Evolutionary conservation across 1,284 basidiomycete genomes (phyloP).

Genomic region (Xanthoconium separans): DNA sequence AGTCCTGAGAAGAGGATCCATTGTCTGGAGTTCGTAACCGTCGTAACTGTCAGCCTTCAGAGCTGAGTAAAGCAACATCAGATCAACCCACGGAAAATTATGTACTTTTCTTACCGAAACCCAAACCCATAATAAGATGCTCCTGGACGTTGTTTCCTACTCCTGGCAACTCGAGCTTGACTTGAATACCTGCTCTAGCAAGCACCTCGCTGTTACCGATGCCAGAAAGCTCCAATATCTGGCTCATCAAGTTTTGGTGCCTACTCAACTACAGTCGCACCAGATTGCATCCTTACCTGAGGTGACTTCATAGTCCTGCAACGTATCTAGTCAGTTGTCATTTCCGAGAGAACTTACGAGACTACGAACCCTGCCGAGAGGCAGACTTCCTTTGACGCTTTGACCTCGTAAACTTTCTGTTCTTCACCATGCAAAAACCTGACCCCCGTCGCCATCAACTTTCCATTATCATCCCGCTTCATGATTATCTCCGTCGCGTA

Average conservation of each 20-base stretch:
- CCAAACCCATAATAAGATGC: background rate
- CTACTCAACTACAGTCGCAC: background rate
- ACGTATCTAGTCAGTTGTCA: background rate
- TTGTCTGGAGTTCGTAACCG: background rate
- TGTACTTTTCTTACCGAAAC: background rate
- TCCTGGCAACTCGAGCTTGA: background rate
- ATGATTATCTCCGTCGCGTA: constrained; percentile 1
- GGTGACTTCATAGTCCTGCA: background rate
- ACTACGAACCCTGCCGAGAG: constrained; percentile 1
- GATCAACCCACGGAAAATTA: background rate
- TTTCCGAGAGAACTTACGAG: background rate
- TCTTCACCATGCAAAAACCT: background rate
- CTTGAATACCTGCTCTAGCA: background rate
- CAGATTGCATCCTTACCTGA: background rate
- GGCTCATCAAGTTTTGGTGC: background rate
- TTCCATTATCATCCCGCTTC: background rate
- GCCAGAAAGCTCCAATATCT: constrained; percentile 3
- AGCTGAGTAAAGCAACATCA: background rate
- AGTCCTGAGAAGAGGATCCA: constrained; percentile 2
- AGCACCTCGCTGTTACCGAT: constrained; percentile 3
- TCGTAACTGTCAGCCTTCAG: background rate
- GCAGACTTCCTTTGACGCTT: constrained; percentile 1
- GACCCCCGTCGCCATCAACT: background rate
- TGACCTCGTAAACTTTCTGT: background rate
- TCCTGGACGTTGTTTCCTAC: constrained; percentile 5